A percentile compares a stretch with the other conserved stretches of the same genome.
These are phyloP conservation scores for Berberis vulgaris DNA, from an alignment of 164 flowering plant species.

Conservation along the genomic window DNA sequence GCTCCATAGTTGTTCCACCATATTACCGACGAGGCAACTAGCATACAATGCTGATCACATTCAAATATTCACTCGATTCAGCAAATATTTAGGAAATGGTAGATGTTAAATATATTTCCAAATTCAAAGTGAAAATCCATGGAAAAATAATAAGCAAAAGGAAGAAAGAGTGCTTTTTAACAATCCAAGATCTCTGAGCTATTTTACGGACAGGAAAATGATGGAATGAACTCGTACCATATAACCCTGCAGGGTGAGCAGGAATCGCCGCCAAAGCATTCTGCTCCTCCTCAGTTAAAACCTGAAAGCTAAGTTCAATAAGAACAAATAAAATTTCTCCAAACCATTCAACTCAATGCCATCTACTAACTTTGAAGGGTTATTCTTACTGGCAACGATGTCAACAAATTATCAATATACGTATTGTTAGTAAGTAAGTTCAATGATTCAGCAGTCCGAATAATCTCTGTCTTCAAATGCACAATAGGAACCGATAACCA, in stretches of 20 bases:
- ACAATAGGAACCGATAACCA: conserved; percentile 43
- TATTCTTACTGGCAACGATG: conserved; percentile 58
- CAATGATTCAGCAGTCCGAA: conserved; percentile 32
- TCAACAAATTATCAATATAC: conserved; percentile 52
- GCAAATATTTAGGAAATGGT: neutral
- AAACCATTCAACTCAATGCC: neutral
- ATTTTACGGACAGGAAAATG: neutral
- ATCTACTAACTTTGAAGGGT: neutral
- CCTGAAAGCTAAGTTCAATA: conserved; percentile 29
- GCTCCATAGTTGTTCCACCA: conserved; percentile 96
- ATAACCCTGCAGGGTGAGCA: conserved; percentile 90
- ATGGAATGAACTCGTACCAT: conserved; percentile 34
- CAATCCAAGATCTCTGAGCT: neutral
- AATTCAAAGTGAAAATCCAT: neutral
- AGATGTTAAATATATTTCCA: neutral
- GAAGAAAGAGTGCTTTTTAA: neutral
- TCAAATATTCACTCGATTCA: neutral
- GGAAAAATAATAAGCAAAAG: neutral
- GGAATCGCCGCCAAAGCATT: conserved; percentile 78
- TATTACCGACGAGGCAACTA: conserved; percentile 67
- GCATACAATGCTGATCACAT: conserved; percentile 70
- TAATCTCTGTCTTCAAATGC: conserved; percentile 45
- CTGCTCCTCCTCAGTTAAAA: conserved; percentile 80
- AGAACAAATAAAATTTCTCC: neutral
- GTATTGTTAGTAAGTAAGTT: conserved; percentile 43